Base-by-base conservation (phyloP, 495 filamentous ascomycete species). In the Bryoglossum gracile region DNA sequence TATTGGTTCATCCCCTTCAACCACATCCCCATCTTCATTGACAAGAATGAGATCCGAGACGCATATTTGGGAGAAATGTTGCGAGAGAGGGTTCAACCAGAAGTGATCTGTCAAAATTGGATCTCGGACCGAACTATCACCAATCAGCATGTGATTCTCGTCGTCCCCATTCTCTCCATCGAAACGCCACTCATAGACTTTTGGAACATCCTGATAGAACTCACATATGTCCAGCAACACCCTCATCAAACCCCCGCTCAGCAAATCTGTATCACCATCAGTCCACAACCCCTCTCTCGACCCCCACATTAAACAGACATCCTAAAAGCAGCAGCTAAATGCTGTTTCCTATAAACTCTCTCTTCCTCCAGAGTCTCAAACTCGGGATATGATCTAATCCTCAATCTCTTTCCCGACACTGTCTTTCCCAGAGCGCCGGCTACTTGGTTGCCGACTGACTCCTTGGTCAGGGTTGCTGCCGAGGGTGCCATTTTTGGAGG, bases 291-390 rank as follows among this genome's bases (percentile, higher is more conserved):
- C n/a, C n/a, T n/a, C n/a, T n/a, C n/a, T n/a, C n/a, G n/a, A n/a
- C n/a, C n/a, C n/a, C n/a, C n/a, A 6, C 3, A 22, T 8, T 11
- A 14, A 3, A 2, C 46, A 10, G 24, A 55, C 60, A 81, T 74
- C 3, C 81, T 75, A 56, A 82, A 87, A n/a, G 81, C 83, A 46
- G 80, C 81, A 0, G 82, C 82, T 60, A 86, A 77, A 46, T 82
- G 80, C 58, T 85, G 78, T 52, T 83, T 87, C 53, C 83, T 73
- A 69, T 81, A 84, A 49, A 80, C 59, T 16, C 84, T 73, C 60
- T 85, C 74, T 32, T 76, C 76, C 33, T 79, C 70, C 1, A 71
- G 65, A 26, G 71, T 74, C 8, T 74, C 68, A 55, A 83, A 82
- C 37, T 72, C 75, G 24, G 82, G 82, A 44, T 78, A 78, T 4